These are phyloP conservation scores for Sphenostylis stenocarpa DNA, from an alignment of 306 rosid species.

Conservation along the genomic window DNA sequence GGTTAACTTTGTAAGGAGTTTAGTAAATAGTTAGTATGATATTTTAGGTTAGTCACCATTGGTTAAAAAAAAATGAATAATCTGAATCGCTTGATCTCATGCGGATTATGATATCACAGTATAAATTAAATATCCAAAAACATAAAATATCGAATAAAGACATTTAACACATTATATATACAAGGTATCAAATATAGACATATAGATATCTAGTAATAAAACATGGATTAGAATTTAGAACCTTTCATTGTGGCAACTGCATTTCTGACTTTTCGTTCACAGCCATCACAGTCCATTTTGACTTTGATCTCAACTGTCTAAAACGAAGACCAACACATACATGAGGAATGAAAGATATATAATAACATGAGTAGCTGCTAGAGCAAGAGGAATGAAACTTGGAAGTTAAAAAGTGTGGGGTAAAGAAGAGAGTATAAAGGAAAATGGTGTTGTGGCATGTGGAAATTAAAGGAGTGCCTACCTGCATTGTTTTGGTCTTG, in stretches of 20 bases:
- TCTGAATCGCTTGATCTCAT: background rate
- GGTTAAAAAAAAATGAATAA: too few species aligned
- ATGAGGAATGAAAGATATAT: background rate
- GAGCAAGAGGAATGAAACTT: background rate
- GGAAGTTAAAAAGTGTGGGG: background rate
- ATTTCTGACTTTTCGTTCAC: constrained; percentile 78
- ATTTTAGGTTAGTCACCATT: too few species aligned
- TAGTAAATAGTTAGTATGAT: too few species aligned
- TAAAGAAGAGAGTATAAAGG: background rate
- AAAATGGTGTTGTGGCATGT: background rate
- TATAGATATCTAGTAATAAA: background rate
- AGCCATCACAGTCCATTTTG: constrained; percentile 94
- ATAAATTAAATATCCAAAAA: background rate
- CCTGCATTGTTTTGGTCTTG: constrained; percentile 82
- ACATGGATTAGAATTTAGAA: constrained; percentile 35
- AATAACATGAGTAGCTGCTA: background rate
- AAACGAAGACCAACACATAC: background rate
- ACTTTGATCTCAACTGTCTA: constrained; percentile 88
- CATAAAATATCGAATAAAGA: background rate
- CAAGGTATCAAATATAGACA: background rate
- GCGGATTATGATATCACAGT: background rate
- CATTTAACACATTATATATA: background rate
- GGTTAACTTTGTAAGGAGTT: too few species aligned
- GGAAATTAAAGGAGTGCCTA: constrained; percentile 11
- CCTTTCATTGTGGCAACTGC: constrained; percentile 79